Percentiles rank a stretch among this genome's conserved stretches.
phyloP scores from a whole-genome alignment of 225 moss, liverwort and hornwort genomes.

The Marchantia polymorpha region DNA sequence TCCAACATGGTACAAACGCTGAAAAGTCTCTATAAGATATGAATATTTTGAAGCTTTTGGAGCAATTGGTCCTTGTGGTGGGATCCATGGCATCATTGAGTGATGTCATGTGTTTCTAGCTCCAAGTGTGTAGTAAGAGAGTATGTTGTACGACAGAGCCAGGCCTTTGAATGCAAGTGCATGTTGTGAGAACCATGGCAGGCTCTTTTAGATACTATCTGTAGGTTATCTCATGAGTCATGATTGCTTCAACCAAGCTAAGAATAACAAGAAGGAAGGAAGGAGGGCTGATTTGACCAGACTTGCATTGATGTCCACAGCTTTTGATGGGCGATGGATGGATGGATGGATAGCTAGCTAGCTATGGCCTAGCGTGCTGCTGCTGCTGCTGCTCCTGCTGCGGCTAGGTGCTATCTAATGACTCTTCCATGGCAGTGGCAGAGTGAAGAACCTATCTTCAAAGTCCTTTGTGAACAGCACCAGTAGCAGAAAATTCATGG shows the following conservation, averaged over 20 bases:
- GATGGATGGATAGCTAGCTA: slow-evolving; percentile 6
- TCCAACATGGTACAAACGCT: slow-evolving; percentile 19
- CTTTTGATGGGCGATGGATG: slow-evolving; percentile 3
- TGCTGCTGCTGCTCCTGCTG: no score
- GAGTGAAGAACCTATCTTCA: slow-evolving; percentile 3
- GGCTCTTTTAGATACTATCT: slow-evolving; percentile 28
- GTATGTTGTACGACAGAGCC: slow-evolving; percentile 18
- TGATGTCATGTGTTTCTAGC: slow-evolving; percentile 38
- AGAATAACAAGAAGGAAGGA: background rate
- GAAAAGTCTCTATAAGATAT: slow-evolving; percentile 34
- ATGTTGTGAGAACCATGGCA: slow-evolving; percentile 15
- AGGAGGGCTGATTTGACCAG: slow-evolving; percentile 11
- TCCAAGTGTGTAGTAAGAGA: slow-evolving; percentile 6
- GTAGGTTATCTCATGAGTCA: slow-evolving; percentile 16
- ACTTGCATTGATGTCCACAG: slow-evolving; percentile 17
- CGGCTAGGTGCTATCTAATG: slow-evolving; percentile 8
- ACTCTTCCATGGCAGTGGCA: background rate
- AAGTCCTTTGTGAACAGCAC: background rate
- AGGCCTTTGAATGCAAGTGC: slow-evolving; percentile 22
- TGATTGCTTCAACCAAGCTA: slow-evolving; percentile 30
- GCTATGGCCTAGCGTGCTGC: background rate
- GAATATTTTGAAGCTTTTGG: slow-evolving; percentile 30
- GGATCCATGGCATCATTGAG: slow-evolving; percentile 49
- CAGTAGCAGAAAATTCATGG: background rate
- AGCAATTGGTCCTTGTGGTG: slow-evolving; percentile 43